Conservation (phyloP, 148 eudicot species). For the Vaccinium macrocarpon region DNA sequence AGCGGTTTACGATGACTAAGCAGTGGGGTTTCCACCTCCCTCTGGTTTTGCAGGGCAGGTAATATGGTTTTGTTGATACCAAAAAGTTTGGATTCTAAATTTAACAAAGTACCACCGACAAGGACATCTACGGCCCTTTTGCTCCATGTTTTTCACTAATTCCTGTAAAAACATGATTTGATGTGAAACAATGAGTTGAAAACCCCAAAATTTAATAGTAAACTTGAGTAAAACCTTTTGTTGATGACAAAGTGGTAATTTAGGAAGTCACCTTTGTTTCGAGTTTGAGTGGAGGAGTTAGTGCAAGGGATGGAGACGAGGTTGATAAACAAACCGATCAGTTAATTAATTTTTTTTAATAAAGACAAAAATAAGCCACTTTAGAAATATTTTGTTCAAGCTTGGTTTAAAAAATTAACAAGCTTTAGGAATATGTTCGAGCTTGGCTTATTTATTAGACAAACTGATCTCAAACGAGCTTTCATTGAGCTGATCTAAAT, state of each 20-base stretch:
- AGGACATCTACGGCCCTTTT: not conserved
- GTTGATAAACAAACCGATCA: too few relatives aligned
- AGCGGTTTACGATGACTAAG: constrained; percentile 71
- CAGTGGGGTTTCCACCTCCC: constrained; percentile 84
- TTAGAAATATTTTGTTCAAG: too few relatives aligned
- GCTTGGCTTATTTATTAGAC: too few relatives aligned
- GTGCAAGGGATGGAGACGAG: not conserved
- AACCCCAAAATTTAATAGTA: not conserved
- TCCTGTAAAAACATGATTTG: not conserved
- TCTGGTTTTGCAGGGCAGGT: constrained; percentile 79
- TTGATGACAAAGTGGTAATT: too few relatives aligned
- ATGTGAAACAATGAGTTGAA: not conserved
- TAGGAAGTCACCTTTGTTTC: too few relatives aligned
- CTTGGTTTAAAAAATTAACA: too few relatives aligned
- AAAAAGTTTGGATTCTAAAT: not conserved
- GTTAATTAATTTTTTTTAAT: too few relatives aligned
- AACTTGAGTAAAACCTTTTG: not conserved
- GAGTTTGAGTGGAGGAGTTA: not conserved
- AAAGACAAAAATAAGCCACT: too few relatives aligned
- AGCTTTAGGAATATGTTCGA: too few relatives aligned
- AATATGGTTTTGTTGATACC: constrained; percentile 3
- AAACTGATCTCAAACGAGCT: too few relatives aligned
- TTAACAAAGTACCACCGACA: not conserved
- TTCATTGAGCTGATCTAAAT: too few relatives aligned
- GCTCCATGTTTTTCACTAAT: not conserved